Evolutionary conservation across 1,284 basidiomycete species (phyloP).

Genomic region (Coriolopsis trogii): DNA sequence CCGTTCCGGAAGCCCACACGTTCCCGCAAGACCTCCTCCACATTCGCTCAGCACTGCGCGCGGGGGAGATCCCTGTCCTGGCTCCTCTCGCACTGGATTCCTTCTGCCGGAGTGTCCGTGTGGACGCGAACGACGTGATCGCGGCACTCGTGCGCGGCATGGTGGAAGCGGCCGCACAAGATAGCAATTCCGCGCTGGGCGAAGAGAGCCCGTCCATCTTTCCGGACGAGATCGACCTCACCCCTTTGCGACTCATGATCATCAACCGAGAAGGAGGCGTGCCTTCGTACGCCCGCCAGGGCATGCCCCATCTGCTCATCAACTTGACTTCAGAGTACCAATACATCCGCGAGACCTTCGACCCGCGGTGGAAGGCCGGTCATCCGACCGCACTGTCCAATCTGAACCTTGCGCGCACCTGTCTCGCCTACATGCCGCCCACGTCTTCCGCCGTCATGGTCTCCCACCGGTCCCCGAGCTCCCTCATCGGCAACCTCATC

Average conservation of each 20-base stretch:
- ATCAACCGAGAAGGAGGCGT: conserved; percentile 98
- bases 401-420: conserved; percentile 85
- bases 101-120: conserved; percentile 83
- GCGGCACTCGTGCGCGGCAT: conserved; percentile 89
- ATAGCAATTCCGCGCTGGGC: conserved; percentile 28
- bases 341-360: conserved; percentile 88
- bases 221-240: conserved; percentile 64
- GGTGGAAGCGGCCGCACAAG: conserved; percentile 62
- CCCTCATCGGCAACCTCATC: conserved; percentile 95
- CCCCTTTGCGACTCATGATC: conserved; percentile 94
- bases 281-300: conserved; percentile 94
- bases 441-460: conserved; percentile 95
- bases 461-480: conserved; percentile 94
- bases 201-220: conserved; percentile 30
- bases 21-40: conserved; percentile 77
- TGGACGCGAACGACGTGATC: conserved; percentile 91
- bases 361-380: conserved; percentile 73
- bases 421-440: conserved; percentile 91
- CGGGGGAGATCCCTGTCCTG: conserved; percentile 95
- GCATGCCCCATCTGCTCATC: conserved; percentile 94
- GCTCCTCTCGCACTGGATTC: conserved; percentile 94
- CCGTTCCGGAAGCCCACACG: conserved; percentile 74
- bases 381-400: conserved; percentile 91
- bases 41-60: conserved; percentile 85
- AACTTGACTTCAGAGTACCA: conserved; percentile 90